phyloP scores from a whole-genome alignment of 2,329 filamentous ascomycete genomes.

The Exophiala alcalophila region DNA sequence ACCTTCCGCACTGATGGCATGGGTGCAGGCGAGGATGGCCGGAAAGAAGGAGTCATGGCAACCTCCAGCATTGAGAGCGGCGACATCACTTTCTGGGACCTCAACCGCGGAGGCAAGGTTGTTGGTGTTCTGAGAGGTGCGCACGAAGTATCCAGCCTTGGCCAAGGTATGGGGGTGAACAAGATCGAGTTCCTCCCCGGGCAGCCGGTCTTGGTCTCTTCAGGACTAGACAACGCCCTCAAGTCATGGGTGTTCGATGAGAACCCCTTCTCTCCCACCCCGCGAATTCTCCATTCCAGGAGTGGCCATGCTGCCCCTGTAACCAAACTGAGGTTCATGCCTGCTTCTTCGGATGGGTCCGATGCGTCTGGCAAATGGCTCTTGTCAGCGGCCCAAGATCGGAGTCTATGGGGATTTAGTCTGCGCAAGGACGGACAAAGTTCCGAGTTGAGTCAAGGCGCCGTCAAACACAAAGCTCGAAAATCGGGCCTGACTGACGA shows the following conservation, averaged over 20 bases:
- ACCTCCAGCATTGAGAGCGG: conserved; percentile 76
- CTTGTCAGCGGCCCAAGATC: conserved; percentile 81
- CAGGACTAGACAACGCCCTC: conserved; percentile 86
- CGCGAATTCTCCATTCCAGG: conserved; percentile 77
- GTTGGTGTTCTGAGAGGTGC: conserved; percentile 84
- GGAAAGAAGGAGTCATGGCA: conserved; percentile 86
- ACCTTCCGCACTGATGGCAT: conserved; percentile 86
- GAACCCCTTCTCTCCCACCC: conserved; percentile 80
- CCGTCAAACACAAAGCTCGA: conserved; percentile 81
- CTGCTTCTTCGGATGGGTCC: conserved; percentile 82
- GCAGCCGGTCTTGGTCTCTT: conserved; percentile 85
- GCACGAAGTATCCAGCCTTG: conserved; percentile 61
- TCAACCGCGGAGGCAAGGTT: conserved; percentile 82
- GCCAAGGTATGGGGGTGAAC: conserved; percentile 71
- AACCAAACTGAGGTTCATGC: conserved; percentile 77
- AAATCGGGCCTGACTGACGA: conserved; percentile 49
- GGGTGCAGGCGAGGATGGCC: conserved; percentile 83
- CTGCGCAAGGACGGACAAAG: conserved; percentile 91
- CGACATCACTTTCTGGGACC: conserved; percentile 93
- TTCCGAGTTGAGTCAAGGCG: conserved; percentile 87
- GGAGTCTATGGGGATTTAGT: conserved; percentile 95
- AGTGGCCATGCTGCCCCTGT: conserved; percentile 87
- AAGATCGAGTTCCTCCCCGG: conserved; percentile 85
- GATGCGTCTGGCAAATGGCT: conserved; percentile 92
- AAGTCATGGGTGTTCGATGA: conserved; percentile 97